A percentile compares a stretch with the other conserved stretches of the same genome.
phyloP scores from a whole-genome alignment of 1,284 basidiomycete genomes.

The Schizophyllum commune region DNA sequence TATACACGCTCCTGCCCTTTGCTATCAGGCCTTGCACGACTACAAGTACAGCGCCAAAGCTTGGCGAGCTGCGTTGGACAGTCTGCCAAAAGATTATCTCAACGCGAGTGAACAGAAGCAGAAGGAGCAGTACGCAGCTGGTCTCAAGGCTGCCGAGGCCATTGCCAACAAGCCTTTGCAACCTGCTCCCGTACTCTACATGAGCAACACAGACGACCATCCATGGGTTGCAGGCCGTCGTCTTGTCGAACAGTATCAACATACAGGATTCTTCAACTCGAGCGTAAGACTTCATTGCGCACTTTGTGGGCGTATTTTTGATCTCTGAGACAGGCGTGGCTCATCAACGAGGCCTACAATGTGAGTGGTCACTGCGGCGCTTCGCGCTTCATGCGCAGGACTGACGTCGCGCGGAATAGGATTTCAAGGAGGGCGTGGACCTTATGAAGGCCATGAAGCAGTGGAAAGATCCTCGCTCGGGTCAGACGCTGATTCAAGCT shows the following conservation, averaged over 20 bases:
- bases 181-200: not conserved
- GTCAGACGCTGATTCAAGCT: not conserved
- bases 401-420: not conserved
- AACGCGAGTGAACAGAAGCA: slow-evolving; percentile 7
- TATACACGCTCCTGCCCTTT: not conserved
- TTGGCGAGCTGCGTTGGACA: slow-evolving; percentile 9
- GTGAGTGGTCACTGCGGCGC: no score
- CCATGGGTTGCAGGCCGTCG: not conserved
- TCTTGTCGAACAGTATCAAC: not conserved
- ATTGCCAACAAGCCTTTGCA: no score
- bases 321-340: not conserved
- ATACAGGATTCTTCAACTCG: slow-evolving; percentile 11
- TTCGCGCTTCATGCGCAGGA: not conserved
- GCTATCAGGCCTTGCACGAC: not conserved
- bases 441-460: slow-evolving; percentile 12
- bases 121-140: slow-evolving; percentile 11
- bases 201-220: not conserved
- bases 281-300: not conserved
- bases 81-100: slow-evolving; percentile 8
- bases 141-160: slow-evolving; percentile 3
- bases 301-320: not conserved
- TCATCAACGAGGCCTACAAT: not conserved
- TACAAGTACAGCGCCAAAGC: slow-evolving; percentile 1
- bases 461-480: slow-evolving; percentile 5
- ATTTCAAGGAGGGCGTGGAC: slow-evolving; percentile 1